Evolutionary conservation across 2,329 filamentous ascomycete genomes (phyloP).

Genomic region (Passalora sequoiae): DNA sequence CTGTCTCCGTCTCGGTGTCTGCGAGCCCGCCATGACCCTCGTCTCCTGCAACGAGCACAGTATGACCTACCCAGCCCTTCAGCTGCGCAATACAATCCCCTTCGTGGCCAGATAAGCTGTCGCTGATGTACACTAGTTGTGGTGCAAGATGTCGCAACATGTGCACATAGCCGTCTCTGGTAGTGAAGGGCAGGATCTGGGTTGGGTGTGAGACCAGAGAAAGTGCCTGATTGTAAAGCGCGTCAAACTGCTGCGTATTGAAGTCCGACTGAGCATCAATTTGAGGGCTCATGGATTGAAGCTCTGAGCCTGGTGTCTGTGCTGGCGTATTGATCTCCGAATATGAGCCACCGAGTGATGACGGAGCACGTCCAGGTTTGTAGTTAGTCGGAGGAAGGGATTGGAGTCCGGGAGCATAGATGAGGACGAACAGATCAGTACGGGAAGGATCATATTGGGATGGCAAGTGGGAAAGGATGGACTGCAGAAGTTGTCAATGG

Average conservation of each 20-base stretch:
- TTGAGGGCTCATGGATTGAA: conserved; percentile 40
- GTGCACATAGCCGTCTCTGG: conserved; percentile 74
- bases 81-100: conserved; percentile 68
- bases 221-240: conserved; percentile 73
- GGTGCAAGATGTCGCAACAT: conserved; percentile 82
- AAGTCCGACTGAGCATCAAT: conserved; percentile 33
- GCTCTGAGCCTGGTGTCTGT: conserved; percentile 58
- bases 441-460: conserved; percentile 66
- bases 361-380: conserved; percentile 43
- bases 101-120: conserved; percentile 61
- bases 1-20: conserved; percentile 67
- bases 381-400: conserved; percentile 43
- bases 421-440: conserved; percentile 77
- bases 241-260: conserved; percentile 58
- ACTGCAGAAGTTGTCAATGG: conserved; percentile 37
- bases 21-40: conserved; percentile 75
- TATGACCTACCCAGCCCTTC: conserved; percentile 58
- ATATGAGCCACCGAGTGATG: conserved; percentile 73
- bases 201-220: conserved; percentile 75
- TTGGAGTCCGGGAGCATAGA: conserved; percentile 74
- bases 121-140: conserved; percentile 78
- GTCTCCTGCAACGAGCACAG: conserved; percentile 58
- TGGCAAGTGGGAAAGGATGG: conserved; percentile 81
- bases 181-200: conserved; percentile 85
- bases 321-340: conserved; percentile 72